Evolutionary conservation across 2,329 filamentous ascomycete genomes (phyloP).

Genomic region (Xylaria sp.): DNA sequence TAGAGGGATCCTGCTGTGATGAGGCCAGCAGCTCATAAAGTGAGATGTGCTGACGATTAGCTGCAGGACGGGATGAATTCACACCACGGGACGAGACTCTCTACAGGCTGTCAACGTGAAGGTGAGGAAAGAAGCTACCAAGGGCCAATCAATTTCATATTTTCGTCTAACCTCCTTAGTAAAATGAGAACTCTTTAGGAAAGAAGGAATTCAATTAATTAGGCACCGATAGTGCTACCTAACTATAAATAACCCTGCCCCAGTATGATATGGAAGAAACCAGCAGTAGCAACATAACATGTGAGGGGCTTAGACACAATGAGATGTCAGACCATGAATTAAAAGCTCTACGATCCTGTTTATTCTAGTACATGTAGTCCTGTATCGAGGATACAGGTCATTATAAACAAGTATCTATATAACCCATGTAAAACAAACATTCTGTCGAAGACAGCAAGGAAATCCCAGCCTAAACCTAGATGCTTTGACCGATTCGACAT

Average conservation of each 20-base stretch:
- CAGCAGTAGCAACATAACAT: background rate
- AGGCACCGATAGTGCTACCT: background rate
- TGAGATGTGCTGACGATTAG: too few species aligned
- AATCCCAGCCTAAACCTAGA: background rate
- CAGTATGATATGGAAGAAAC: background rate
- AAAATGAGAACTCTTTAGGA: too few species aligned
- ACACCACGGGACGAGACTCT: too few species aligned
- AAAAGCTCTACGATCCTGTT: background rate
- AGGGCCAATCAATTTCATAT: too few species aligned
- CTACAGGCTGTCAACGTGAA: too few species aligned
- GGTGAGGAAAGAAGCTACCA: too few species aligned
- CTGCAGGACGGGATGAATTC: too few species aligned
- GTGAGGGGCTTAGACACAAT: background rate
- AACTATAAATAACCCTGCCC: background rate
- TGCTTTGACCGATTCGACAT: background rate
- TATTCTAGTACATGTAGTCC: background rate
- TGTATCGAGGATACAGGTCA: background rate
- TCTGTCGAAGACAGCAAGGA: background rate
- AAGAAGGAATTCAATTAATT: too few species aligned
- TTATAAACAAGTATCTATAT: background rate
- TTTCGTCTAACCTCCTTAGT: too few species aligned
- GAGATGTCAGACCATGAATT: background rate
- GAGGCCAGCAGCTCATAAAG: too few species aligned
- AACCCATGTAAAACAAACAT: background rate
- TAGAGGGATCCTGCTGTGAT: too few species aligned